Evolutionary conservation across 768 basidiomycete species (phyloP), one percentile per base, ranked within the genome.

Genomic region (Termitomyces sp.): DNA sequence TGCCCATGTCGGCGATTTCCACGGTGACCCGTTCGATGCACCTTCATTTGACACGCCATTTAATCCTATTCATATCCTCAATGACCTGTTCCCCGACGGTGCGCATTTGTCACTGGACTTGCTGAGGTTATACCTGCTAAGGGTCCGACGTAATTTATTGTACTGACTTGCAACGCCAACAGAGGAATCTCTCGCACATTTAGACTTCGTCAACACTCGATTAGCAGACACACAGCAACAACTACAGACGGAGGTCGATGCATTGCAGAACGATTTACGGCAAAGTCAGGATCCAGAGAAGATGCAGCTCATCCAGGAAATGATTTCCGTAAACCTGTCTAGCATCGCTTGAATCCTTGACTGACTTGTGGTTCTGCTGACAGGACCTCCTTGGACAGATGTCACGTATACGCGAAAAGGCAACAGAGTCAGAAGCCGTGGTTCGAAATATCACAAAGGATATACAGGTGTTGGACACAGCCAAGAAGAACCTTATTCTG

Each of bases 361-460:
- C 42, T 51, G 16, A 46, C 28, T 26, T 16, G 20, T 30, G 24
- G 10, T 46, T 13, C 38, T 46, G 18, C 48, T 32, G 46, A 12
- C 66, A 98, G 95, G 94, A 97, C 67, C 79, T 98, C 16, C 80
- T 98, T 49, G 87, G 89, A 28, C 96, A 98, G 75, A 96, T 98
- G 85, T 94, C 90, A 38, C 88, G 90, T 56, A 97, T 98, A 63
- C 84, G 94, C 45, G 94, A 98, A 73, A 98, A 98, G 68, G 94
- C 96, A 0, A 91, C 93, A 1, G 97, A 99, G 69, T 94, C 93
- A 3, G 97, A 98, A 66, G 94, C 94, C 1, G 92, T 98, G 49
- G 97, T 98, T 26, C 82, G 90, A 54, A 86, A 92, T 64, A 97
- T 98, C 63, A 99, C 97, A 2, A 89, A 91, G 63, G 97, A 99